Evolutionary conservation across 306 rosid species (phyloP), one percentile per base, ranked within the genome.

Genomic region (Glycine tomentella): DNA sequence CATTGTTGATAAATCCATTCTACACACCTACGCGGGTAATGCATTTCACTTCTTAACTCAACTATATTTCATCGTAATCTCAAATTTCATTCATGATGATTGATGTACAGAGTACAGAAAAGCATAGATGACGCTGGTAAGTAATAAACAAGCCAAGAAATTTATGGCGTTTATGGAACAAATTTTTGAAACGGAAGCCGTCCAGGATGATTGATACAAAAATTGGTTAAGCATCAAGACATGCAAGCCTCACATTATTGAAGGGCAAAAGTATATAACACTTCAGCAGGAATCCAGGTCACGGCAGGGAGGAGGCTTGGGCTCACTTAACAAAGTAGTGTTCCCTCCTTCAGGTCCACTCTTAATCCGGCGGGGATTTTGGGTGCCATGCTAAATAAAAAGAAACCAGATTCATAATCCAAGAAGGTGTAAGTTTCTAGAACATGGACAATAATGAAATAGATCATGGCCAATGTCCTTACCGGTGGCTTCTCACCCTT

Each of bases 271-370:
- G 52, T 45, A 66, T 50, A 69, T 33, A 74, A 69, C 38, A 74
- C 52, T 85, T 88, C 82, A 96, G 88, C 98, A 96, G 79, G 99
- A 80, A 75, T 92, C 97, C 33, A 93, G 93, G 76, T 96, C 97
- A 10, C 99, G 94, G 91, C 98, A 93, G 7, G 97, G 98, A 74
- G 98, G 97, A 6, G 97, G 97, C 69, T 84, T 88, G 3, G 99
- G 98, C 58, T 90, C 91, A 36, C 94, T 9, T 15, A 93, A 84
- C 84, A 96, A 87, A 8, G 94, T 89, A 16, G 97, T 92, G 55
- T 96, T 96, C 82, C 99, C 99, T 69, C 99, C 99, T 90, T 92
- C 99, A 49, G 99, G 99, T 82, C 98, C 99, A 44, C 94, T 2
- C 82, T 0, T 90, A n/a, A 85, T 90, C 36, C 97, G 92, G 9